Conservation (phyloP, 2,329 filamentous ascomycete genomes). For the Laburnicola sp. region DNA sequence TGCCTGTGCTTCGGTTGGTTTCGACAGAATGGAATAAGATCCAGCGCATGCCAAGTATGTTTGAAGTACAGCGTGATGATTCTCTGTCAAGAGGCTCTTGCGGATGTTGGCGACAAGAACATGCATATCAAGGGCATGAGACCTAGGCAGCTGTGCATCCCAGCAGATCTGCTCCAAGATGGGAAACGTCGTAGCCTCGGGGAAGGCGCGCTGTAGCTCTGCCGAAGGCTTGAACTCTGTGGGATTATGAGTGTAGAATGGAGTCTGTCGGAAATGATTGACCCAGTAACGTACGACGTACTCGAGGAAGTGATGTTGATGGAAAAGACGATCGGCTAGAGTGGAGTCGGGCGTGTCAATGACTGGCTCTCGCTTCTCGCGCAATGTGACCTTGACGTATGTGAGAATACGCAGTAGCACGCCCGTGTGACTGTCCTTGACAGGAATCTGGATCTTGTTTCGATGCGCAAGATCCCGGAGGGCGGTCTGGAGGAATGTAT, state of each 20-base stretch:
- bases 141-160: constrained; percentile 51
- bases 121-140: constrained; percentile 51
- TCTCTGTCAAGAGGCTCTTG: constrained; percentile 49
- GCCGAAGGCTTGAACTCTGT: constrained; percentile 49
- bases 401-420: constrained; percentile 49
- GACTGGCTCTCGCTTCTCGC: constrained; percentile 47
- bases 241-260: constrained; percentile 47
- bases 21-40: constrained; percentile 46
- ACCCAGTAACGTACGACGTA: constrained; percentile 55
- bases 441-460: constrained; percentile 54
- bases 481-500: constrained; percentile 46
- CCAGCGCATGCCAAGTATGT: constrained; percentile 53
- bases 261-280: constrained; percentile 52
- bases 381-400: constrained; percentile 50
- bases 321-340: constrained; percentile 49
- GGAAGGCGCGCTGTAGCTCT: constrained; percentile 53
- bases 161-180: constrained; percentile 57
- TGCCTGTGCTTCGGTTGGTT: constrained; percentile 33
- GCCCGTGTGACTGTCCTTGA: constrained; percentile 53
- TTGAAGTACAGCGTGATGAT: constrained; percentile 54
- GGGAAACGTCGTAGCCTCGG: constrained; percentile 51
- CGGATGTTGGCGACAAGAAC: constrained; percentile 52
- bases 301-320: constrained; percentile 50
- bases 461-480: constrained; percentile 52
- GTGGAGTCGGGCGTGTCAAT: constrained; percentile 47